Percentiles rank a stretch among this genome's conserved stretches.
These are phyloP conservation scores for Micractinium sp. DNA, from an alignment of 139 green algal genomes.

Conservation along the genomic window DNA sequence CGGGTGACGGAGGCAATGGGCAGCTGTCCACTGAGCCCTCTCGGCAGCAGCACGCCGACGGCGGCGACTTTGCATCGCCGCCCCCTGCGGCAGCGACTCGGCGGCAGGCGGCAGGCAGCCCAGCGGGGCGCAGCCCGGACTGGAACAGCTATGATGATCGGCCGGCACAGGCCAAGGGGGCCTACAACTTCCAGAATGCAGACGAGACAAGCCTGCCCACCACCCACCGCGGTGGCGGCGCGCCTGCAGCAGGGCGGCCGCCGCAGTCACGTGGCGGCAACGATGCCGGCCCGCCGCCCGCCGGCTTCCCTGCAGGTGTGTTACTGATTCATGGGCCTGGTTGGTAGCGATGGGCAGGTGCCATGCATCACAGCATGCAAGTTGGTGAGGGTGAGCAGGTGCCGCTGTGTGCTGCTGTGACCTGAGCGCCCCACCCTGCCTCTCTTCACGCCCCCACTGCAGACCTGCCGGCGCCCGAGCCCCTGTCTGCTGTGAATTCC, in stretches of 20 bases:
- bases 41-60: not conserved
- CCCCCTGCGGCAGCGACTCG: not conserved
- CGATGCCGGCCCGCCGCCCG: conserved; percentile 33
- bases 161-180: conserved; percentile 65
- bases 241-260: not conserved
- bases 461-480: conserved; percentile 79
- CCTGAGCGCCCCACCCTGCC: not conserved
- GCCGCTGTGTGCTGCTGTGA: not conserved
- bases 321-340: not conserved
- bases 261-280: not conserved
- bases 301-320: conserved; percentile 63
- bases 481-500: conserved; percentile 46
- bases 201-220: conserved; percentile 6
- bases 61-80: not conserved
- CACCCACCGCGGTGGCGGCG: not conserved
- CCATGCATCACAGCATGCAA: not conserved
- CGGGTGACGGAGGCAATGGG: not conserved
- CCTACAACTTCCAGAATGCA: conserved; percentile 43
- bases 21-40: not conserved
- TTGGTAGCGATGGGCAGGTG: not conserved
- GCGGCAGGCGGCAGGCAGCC: conserved; percentile 10
- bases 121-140: not conserved
- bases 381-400: not conserved
- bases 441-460: not conserved
- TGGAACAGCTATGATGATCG: conserved; percentile 76